Conservation (phyloP, 257 asterid genomes). For the Capsicum rhomboideum region DNA sequence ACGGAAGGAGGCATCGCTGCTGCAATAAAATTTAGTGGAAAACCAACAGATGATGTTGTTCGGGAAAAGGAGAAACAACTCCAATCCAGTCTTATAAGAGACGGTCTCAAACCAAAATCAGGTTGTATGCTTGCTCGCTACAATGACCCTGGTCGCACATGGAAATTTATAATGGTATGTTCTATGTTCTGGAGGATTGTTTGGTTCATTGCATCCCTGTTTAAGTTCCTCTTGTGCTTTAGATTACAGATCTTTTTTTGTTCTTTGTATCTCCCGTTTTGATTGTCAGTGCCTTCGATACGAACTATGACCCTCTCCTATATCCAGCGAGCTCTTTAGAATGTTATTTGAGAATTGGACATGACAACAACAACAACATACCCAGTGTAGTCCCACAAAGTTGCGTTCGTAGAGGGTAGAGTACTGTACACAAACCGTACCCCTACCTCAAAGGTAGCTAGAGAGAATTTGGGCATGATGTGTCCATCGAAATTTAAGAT, state of each 20-base stretch:
- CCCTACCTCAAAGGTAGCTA: no score
- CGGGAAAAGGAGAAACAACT: conserved; percentile 53
- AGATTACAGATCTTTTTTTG: neutral
- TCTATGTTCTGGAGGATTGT: neutral
- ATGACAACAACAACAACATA: no score
- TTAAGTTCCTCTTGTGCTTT: neutral
- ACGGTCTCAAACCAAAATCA: conserved; percentile 45
- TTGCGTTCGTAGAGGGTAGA: no score
- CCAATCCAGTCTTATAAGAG: conserved; percentile 32
- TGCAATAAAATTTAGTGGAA: conserved; percentile 73
- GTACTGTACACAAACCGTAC: no score
- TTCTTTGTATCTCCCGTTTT: neutral
- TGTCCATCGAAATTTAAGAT: neutral
- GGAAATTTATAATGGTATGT: conserved; percentile 66
- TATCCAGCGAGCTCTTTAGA: neutral
- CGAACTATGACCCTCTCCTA: neutral
- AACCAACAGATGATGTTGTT: conserved; percentile 57
- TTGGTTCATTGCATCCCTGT: neutral
- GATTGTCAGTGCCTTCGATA: neutral
- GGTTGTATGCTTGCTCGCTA: conserved; percentile 85
- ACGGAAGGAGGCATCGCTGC: conserved; percentile 84
- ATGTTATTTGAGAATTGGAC: no score
- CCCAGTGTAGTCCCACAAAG: no score
- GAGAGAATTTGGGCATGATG: neutral
- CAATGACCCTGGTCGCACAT: conserved; percentile 83